phyloP scores from a whole-genome alignment of 257 asterid species.

The Solanum chilense region DNA sequence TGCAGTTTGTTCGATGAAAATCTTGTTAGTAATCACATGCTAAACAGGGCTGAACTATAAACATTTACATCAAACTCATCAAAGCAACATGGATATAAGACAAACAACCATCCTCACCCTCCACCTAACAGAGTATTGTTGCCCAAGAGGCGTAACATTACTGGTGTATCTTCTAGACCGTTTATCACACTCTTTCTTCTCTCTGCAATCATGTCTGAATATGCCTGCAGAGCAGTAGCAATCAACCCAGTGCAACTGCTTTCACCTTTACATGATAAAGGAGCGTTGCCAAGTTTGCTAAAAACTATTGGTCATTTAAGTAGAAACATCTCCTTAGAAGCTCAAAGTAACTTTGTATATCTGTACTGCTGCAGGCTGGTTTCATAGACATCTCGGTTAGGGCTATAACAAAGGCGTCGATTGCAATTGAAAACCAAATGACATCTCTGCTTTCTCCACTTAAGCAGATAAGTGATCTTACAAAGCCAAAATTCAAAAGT shows the following conservation, averaged over 20 bases:
- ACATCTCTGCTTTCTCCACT: background rate
- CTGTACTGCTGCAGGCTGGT: background rate
- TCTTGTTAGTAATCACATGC: background rate
- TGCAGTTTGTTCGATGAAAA: background rate
- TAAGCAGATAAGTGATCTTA: background rate
- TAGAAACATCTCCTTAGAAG: background rate
- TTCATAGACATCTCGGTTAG: background rate
- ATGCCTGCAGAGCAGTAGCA: constrained; percentile 23
- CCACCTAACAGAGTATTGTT: background rate
- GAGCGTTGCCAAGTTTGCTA: background rate
- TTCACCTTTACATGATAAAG: background rate
- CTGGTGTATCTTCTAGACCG: constrained; percentile 54
- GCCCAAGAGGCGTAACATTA: background rate
- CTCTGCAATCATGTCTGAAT: constrained; percentile 62
- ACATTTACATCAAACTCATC: background rate
- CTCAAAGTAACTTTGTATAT: background rate
- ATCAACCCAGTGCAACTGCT: background rate
- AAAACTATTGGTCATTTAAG: background rate
- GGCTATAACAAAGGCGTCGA: background rate
- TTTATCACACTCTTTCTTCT: constrained; percentile 51
- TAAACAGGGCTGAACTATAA: background rate
- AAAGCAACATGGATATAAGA: background rate
- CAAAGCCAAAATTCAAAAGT: background rate
- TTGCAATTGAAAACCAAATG: background rate
- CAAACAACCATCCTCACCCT: background rate